phyloP scores from a whole-genome alignment of 441 rosid genomes.

The Geranium incanum region DNA sequence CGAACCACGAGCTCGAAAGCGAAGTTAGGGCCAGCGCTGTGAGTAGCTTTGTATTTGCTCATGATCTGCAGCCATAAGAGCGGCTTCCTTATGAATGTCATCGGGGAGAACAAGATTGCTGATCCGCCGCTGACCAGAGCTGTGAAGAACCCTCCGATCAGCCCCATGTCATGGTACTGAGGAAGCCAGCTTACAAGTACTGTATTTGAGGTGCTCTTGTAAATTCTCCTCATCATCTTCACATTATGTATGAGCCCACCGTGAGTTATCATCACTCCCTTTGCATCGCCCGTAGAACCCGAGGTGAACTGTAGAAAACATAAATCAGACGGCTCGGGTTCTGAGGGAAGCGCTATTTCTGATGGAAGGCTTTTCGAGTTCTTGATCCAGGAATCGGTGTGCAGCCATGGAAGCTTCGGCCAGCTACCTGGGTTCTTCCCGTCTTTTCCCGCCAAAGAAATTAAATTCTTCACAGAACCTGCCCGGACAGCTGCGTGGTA shows the following conservation, averaged over 20 bases:
- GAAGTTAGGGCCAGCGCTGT: slow-evolving; percentile 68
- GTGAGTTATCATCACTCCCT: slow-evolving; percentile 65
- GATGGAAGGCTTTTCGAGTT: slow-evolving; percentile 26
- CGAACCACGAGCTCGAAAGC: slow-evolving; percentile 55
- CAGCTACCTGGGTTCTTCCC: slow-evolving; percentile 35
- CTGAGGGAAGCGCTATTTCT: slow-evolving; percentile 19
- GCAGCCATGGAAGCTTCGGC: slow-evolving; percentile 66
- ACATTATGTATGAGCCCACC: slow-evolving; percentile 63
- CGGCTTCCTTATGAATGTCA: slow-evolving; percentile 56
- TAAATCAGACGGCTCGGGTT: slow-evolving; percentile 39
- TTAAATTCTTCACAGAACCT: slow-evolving; percentile 46
- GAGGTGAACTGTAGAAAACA: slow-evolving; percentile 70
- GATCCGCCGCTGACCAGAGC: slow-evolving; percentile 64
- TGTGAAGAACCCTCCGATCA: slow-evolving; percentile 65
- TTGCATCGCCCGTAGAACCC: slow-evolving; percentile 73
- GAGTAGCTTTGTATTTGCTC: slow-evolving; percentile 53
- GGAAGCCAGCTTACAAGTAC: slow-evolving; percentile 68
- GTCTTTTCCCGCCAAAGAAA: slow-evolving; percentile 36
- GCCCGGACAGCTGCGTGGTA: slow-evolving; percentile 61
- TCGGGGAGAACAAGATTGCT: slow-evolving; percentile 51
- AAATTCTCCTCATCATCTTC: slow-evolving; percentile 48
- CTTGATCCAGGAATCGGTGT: slow-evolving; percentile 61
- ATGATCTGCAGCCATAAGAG: slow-evolving; percentile 57
- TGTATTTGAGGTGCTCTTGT: slow-evolving; percentile 57
- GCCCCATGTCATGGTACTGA: slow-evolving; percentile 75